phyloP scores from a whole-genome alignment of 257 asterid species.

The Penstemon barbatus region DNA sequence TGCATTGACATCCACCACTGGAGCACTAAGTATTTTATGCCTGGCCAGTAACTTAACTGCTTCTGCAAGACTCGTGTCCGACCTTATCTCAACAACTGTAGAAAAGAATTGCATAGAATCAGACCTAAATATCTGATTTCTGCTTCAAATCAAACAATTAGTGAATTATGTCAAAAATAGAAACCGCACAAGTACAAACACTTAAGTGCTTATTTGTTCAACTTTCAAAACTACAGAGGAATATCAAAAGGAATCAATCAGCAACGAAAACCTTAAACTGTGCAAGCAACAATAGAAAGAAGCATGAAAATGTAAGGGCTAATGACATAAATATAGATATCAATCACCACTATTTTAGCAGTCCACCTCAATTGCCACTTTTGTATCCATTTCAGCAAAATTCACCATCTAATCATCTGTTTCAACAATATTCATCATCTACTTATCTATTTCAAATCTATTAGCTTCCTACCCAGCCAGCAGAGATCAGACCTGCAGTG shows the following conservation, averaged over 20 bases:
- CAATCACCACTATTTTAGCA: background rate
- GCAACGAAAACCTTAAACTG: too few species aligned
- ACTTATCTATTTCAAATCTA: background rate
- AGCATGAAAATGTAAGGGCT: too few species aligned
- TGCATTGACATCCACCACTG: slow-evolving; percentile 88
- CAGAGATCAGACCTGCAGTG: too few species aligned
- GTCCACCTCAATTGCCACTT: background rate
- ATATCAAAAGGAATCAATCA: too few species aligned
- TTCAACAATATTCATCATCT: background rate
- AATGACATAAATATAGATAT: background rate
- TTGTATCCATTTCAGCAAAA: background rate
- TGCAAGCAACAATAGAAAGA: too few species aligned
- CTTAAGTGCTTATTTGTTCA: background rate
- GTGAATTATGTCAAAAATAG: background rate
- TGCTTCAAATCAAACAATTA: background rate
- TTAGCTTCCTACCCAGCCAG: background rate
- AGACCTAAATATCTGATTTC: background rate
- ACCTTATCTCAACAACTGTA: slow-evolving; percentile 79
- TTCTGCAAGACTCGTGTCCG: slow-evolving; percentile 81
- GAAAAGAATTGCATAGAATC: slow-evolving; percentile 1
- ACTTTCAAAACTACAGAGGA: background rate
- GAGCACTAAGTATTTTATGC: slow-evolving; percentile 79
- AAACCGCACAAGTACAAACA: background rate
- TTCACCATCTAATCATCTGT: background rate
- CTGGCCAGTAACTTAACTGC: slow-evolving; percentile 78